Percentiles rank a stretch among this genome's conserved stretches.
Evolutionary conservation across 2,329 filamentous ascomycete genomes (phyloP).

Genomic region (Neofusicoccum parvum): DNA sequence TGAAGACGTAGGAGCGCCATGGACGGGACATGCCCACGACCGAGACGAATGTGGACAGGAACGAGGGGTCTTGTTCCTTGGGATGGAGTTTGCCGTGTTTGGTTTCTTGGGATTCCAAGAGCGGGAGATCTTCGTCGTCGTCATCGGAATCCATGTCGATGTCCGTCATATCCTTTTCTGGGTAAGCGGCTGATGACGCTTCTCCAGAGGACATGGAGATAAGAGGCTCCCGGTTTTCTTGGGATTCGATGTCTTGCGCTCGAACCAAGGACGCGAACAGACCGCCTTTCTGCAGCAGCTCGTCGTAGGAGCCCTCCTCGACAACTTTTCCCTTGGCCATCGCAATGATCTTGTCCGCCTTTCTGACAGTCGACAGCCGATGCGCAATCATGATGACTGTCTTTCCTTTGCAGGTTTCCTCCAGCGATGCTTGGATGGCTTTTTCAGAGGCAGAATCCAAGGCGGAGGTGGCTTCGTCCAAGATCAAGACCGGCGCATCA

Average conservation of each 20-base stretch:
- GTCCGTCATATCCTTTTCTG: slow-evolving; percentile 26
- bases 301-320: slow-evolving; percentile 40
- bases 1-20: slow-evolving; percentile 46
- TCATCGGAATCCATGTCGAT: slow-evolving; percentile 33
- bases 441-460: slow-evolving; percentile 62
- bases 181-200: slow-evolving; percentile 14
- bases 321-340: slow-evolving; percentile 41
- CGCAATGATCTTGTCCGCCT: slow-evolving; percentile 42
- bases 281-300: slow-evolving; percentile 38
- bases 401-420: slow-evolving; percentile 35
- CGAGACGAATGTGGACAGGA: slow-evolving; percentile 18
- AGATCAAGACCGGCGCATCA: slow-evolving; percentile 59
- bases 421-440: slow-evolving; percentile 52
- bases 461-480: slow-evolving; percentile 65
- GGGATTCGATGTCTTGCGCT: not conserved
- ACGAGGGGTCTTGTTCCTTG: slow-evolving; percentile 22
- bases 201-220: slow-evolving; percentile 8
- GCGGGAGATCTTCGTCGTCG: slow-evolving; percentile 21
- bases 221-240: too few relatives aligned
- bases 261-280: slow-evolving; percentile 55
- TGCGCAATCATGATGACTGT: slow-evolving; percentile 45
- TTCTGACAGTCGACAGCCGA: slow-evolving; percentile 40
- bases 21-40: slow-evolving; percentile 35
- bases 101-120: slow-evolving; percentile 37
- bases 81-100: not conserved